Evolutionary conservation across 768 basidiomycete species (phyloP).

Genomic region (Tylopilus subfusipes): DNA sequence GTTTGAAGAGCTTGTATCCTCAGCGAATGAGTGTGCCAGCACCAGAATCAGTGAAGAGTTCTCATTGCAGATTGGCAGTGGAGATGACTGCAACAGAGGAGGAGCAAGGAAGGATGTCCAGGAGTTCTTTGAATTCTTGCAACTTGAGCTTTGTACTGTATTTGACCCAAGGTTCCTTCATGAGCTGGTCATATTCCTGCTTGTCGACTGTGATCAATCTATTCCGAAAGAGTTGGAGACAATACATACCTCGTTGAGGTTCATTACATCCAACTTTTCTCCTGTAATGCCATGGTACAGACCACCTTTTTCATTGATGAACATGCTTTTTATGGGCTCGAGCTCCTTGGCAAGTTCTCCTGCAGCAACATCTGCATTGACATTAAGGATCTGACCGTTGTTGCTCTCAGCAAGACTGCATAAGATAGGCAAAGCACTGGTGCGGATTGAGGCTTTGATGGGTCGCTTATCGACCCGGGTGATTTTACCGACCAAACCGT

Average conservation of each 20-base stretch:
- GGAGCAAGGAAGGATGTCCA: constrained; percentile 95
- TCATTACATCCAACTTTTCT: no score
- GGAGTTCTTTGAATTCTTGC: constrained; percentile 97
- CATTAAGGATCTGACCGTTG: constrained; percentile 97
- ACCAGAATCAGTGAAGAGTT: constrained; percentile 97
- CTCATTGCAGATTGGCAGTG: constrained; percentile 87
- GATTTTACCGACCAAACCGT: no score
- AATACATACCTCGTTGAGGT: constrained; percentile 80
- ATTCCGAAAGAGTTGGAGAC: neutral
- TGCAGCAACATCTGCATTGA: constrained; percentile 98
- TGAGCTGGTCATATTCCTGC: no score
- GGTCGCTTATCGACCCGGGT: constrained; percentile 94
- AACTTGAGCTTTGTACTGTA: constrained; percentile 99
- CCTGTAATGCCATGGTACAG: no score
- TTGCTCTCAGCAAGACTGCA: no score
- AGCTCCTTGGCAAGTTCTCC: constrained; percentile 99
- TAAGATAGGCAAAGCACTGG: constrained; percentile 93
- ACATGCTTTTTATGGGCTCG: no score
- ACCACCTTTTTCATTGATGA: no score
- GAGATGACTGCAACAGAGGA: constrained; percentile 99
- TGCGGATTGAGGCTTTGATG: constrained; percentile 93
- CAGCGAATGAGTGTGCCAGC: constrained; percentile 99
- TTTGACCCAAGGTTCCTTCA: constrained; percentile 98
- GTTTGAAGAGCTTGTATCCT: constrained; percentile 96
- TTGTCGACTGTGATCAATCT: neutral